phyloP scores from a whole-genome alignment of 345 rosid genomes.

The Euphorbia lathyris region DNA sequence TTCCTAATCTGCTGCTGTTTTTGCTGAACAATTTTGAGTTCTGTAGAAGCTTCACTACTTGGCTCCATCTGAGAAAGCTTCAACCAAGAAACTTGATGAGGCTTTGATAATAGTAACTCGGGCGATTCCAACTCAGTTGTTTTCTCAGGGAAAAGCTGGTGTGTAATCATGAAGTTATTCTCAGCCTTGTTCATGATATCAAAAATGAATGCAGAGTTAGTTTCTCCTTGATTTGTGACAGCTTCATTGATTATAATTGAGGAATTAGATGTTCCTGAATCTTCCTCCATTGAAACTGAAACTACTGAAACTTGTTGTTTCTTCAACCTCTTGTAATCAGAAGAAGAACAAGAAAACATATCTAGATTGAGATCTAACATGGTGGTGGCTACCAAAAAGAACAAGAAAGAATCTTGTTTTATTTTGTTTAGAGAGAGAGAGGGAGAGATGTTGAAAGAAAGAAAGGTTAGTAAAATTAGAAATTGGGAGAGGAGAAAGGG shows the following conservation, averaged over 20 bases:
- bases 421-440: not conserved
- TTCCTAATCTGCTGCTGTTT: slow-evolving; percentile 37
- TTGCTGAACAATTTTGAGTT: slow-evolving; percentile 32
- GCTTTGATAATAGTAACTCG: slow-evolving; percentile 26
- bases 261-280: slow-evolving; percentile 51
- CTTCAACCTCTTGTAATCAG: not conserved
- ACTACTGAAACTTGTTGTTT: not conserved
- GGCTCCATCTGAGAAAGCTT: slow-evolving; percentile 42
- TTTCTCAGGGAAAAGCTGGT: slow-evolving; percentile 46
- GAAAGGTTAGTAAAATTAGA: slow-evolving; percentile 16
- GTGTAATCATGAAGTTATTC: slow-evolving; percentile 21
- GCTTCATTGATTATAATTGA: slow-evolving; percentile 35
- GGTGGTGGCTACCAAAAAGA: not conserved
- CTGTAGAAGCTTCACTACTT: slow-evolving; percentile 28
- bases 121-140: slow-evolving; percentile 11
- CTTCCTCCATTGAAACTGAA: slow-evolving; percentile 28
- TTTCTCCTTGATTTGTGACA: slow-evolving; percentile 30
- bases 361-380: slow-evolving; percentile 75
- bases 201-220: slow-evolving; percentile 38
- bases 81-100: slow-evolving; percentile 38
- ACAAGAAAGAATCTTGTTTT: not conserved
- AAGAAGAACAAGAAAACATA: slow-evolving; percentile 32
- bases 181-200: slow-evolving; percentile 38
- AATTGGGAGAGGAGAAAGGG: not conserved
- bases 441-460: not conserved